These are phyloP conservation scores for Podospora sp. DNA, from an alignment of 495 filamentous ascomycete species.

Conservation along the genomic window DNA sequence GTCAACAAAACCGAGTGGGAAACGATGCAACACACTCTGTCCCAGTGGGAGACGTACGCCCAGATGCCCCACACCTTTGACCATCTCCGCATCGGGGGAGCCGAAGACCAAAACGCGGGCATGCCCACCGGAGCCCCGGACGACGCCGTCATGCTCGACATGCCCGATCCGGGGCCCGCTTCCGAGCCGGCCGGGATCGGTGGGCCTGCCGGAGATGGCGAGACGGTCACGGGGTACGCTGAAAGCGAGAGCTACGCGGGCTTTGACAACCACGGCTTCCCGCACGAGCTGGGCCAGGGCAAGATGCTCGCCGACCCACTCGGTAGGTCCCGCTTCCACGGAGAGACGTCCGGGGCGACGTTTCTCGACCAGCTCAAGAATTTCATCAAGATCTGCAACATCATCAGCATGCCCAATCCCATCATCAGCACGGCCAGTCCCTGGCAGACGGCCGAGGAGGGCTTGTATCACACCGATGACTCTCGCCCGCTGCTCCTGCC, in stretches of 20 bases:
- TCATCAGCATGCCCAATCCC: constrained; percentile 15
- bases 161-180: background rate
- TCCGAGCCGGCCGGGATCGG: background rate
- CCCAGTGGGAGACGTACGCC: background rate
- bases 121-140: background rate
- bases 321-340: constrained; percentile 40
- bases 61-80: background rate
- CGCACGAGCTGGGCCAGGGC: constrained; percentile 4
- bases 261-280: constrained; percentile 19
- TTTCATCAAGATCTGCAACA: constrained; percentile 34
- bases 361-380: constrained; percentile 44
- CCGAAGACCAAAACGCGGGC: background rate
- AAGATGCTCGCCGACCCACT: constrained; percentile 39
- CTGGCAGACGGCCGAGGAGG: no score
- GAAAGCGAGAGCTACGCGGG: constrained; percentile 3
- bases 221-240: background rate
- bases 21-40: constrained; percentile 19
- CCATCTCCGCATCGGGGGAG: background rate
- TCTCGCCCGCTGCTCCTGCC: constrained; percentile 39
- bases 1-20: constrained; percentile 35
- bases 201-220: background rate
- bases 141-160: background rate
- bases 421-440: constrained; percentile 18
- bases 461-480: constrained; percentile 46
- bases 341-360: constrained; percentile 43